phyloP scores from a whole-genome alignment of 2,329 filamentous ascomycete species.

The Basipetospora chlamydospora region DNA sequence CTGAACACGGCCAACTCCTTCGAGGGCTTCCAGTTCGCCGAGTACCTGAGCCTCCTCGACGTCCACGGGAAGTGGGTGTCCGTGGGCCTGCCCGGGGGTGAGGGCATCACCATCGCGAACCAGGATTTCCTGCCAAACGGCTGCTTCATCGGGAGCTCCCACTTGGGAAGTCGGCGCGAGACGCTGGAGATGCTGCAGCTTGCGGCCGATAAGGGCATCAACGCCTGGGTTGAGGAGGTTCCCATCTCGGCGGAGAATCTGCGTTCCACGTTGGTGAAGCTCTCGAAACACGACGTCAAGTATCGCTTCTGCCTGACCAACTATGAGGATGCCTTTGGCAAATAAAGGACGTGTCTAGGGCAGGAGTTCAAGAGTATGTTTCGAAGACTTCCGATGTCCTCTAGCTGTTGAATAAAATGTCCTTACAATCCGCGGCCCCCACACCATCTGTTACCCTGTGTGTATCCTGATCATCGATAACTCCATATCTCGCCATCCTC shows the following conservation, averaged over 20 bases:
- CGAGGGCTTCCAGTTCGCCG: conserved; percentile 49
- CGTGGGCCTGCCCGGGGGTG: conserved; percentile 66
- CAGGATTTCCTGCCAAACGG: conserved; percentile 66
- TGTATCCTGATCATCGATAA: no score
- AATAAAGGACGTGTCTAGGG: no score
- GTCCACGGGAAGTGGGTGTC: conserved; percentile 69
- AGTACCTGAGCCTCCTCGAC: conserved; percentile 68
- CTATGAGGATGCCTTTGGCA: conserved; percentile 53
- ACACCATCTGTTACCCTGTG: no score
- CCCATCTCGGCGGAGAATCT: conserved; percentile 59
- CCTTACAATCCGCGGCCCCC: no score
- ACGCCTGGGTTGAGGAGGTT: conserved; percentile 59
- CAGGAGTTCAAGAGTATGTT: no score
- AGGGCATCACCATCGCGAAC: conserved; percentile 54
- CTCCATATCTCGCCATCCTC: no score
- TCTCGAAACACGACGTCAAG: conserved; percentile 55
- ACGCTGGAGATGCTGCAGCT: conserved; percentile 58
- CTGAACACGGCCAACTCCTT: conserved; percentile 57
- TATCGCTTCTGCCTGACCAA: conserved; percentile 65
- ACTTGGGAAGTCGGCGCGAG: conserved; percentile 57
- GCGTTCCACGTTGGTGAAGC: conserved; percentile 51
- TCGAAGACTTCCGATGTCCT: no score
- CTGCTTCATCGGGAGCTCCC: conserved; percentile 54
- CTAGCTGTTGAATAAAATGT: no score
- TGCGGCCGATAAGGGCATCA: conserved; percentile 53